Percentiles rank a stretch among this genome's conserved stretches.
These are phyloP conservation scores for Pythium brachiatum DNA, from an alignment of 352 stramenopile species.

Conservation along the genomic window DNA sequence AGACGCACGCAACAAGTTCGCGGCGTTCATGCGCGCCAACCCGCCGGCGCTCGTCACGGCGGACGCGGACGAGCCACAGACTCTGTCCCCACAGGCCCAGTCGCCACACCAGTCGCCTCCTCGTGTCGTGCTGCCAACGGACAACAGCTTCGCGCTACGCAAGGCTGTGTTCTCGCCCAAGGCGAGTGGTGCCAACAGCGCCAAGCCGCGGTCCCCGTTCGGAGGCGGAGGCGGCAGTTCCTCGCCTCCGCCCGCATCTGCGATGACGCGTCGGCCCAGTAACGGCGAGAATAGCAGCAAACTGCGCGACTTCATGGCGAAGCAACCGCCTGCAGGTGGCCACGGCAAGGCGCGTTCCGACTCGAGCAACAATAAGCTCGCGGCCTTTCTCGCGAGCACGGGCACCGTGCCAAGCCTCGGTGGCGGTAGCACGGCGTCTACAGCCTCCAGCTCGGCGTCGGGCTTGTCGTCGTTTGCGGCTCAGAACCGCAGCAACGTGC, in stretches of 20 bases:
- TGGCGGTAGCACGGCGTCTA: conserved; percentile 20
- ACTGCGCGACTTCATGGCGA: conserved; percentile 76
- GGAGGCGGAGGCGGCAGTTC: too few relatives aligned
- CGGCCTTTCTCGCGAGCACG: conserved; percentile 69
- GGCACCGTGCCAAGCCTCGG: conserved; percentile 37
- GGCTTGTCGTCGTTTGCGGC: conserved; percentile 24
- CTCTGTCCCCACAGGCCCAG: conserved; percentile 15
- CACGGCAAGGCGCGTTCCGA: conserved; percentile 48
- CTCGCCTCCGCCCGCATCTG: conserved; percentile 10
- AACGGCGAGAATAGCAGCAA: conserved; percentile 66
- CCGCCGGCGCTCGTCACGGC: conserved; percentile 33
- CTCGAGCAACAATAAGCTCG: conserved; percentile 68
- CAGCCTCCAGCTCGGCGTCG: conserved; percentile 19
- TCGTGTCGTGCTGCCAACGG: conserved; percentile 21
- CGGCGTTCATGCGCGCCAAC: conserved; percentile 78
- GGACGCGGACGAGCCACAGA: conserved; percentile 12
- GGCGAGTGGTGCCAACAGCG: too few relatives aligned
- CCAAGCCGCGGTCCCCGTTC: too few relatives aligned
- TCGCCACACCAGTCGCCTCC: conserved; percentile 1
- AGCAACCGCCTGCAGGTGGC: conserved; percentile 40
- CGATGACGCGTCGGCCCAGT: conserved; percentile 27
- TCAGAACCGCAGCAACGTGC: conserved; percentile 5
- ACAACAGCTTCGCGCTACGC: conserved; percentile 51
- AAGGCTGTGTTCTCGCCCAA: conserved; percentile 65
- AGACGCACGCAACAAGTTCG: conserved; percentile 73